phyloP scores from a whole-genome alignment of 2,329 filamentous ascomycete species.

The Aspergillus ustus region DNA sequence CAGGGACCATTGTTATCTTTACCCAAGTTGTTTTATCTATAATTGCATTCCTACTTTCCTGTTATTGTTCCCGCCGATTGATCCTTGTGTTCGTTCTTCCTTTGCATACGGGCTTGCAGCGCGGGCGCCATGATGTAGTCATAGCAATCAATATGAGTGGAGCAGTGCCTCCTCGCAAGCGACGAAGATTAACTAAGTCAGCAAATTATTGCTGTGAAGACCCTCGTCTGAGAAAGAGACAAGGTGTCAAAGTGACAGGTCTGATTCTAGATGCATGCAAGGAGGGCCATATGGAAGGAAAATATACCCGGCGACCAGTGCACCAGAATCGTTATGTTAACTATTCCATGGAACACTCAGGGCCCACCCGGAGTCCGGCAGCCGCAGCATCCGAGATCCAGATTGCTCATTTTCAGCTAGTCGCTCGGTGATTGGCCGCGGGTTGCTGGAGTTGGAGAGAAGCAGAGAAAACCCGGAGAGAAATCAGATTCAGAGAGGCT shows the following conservation, averaged over 20 bases:
- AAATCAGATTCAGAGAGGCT: conserved; percentile 1
- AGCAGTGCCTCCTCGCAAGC: neutral
- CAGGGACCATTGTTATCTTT: neutral
- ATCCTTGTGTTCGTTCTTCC: conserved; percentile 8
- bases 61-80: conserved; percentile 11
- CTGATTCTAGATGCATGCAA: conserved; percentile 11
- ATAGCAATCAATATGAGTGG: conserved; percentile 20
- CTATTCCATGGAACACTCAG: conserved; percentile 6
- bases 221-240: neutral
- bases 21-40: conserved; percentile 2
- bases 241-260: conserved; percentile 17
- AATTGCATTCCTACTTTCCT: conserved; percentile 7
- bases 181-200: neutral
- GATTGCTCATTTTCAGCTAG: conserved; percentile 11
- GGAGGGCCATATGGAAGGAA: conserved; percentile 17
- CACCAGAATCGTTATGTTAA: conserved; percentile 3
- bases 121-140: conserved; percentile 24
- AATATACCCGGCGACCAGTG: conserved; percentile 13
- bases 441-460: neutral
- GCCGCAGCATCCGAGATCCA: conserved; percentile 27
- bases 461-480: neutral
- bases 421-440: conserved; percentile 2
- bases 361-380: conserved; percentile 25
- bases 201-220: neutral
- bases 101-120: conserved; percentile 23